phyloP scores from a whole-genome alignment of 768 basidiomycete species.

The Zangia roseola region DNA sequence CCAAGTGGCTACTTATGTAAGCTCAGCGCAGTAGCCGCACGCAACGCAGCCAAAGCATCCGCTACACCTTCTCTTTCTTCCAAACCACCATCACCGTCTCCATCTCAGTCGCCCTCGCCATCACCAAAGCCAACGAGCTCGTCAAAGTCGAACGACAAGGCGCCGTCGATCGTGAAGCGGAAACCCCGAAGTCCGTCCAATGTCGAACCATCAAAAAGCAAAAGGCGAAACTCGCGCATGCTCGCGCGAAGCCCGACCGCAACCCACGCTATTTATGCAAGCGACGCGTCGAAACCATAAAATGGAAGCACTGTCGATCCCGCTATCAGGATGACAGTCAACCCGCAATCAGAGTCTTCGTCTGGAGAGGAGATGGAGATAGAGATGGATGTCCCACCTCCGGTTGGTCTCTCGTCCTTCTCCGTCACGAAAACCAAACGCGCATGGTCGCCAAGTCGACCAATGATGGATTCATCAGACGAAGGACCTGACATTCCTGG shows the following conservation, averaged over 20 bases:
- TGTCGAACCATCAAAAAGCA: slow-evolving; percentile 22
- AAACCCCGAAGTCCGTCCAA: slow-evolving; percentile 35
- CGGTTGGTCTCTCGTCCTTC: slow-evolving; percentile 13
- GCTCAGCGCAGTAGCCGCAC: slow-evolving; percentile 73
- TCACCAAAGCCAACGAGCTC: slow-evolving; percentile 7
- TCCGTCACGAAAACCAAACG: slow-evolving; percentile 27
- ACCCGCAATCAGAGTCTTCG: slow-evolving; percentile 30
- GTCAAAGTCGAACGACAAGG: slow-evolving; percentile 13
- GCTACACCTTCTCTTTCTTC: slow-evolving; percentile 9
- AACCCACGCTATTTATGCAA: slow-evolving; percentile 34
- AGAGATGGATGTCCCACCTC: slow-evolving; percentile 14
- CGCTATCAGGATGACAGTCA: slow-evolving; percentile 34
- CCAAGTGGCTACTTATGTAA: too few relatives aligned
- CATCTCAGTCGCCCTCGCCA: slow-evolving; percentile 7
- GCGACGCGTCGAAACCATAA: slow-evolving; percentile 34
- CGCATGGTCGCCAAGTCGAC: slow-evolving; percentile 62
- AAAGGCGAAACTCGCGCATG: slow-evolving; percentile 28
- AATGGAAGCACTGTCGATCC: slow-evolving; percentile 25
- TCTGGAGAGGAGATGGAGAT: slow-evolving; percentile 26
- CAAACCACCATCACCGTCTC: slow-evolving; percentile 7
- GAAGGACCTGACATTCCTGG: slow-evolving; percentile 29
- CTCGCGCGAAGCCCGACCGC: slow-evolving; percentile 20
- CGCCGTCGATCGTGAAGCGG: slow-evolving; percentile 40
- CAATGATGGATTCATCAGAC: slow-evolving; percentile 47
- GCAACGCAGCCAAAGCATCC: slow-evolving; percentile 51